Evolutionary conservation across 306 rosid genomes (phyloP).

Genomic region (Corylus heterophylla): DNA sequence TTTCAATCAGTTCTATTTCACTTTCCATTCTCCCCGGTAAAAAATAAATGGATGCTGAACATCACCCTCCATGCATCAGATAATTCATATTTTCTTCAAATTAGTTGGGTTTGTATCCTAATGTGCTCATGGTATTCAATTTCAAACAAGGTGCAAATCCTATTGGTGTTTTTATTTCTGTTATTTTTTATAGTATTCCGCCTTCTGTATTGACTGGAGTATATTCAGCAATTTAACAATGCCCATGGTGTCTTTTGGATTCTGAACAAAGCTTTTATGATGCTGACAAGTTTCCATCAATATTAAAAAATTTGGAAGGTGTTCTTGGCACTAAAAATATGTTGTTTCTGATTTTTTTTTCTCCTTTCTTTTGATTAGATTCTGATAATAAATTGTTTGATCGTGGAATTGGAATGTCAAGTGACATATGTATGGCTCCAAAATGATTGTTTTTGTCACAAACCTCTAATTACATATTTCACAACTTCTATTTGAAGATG

Average conservation of each 20-base stretch:
- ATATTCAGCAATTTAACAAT: neutral
- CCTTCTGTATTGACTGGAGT: too few relatives aligned
- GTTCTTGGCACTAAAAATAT: neutral
- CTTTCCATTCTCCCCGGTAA: too few relatives aligned
- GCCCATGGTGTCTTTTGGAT: neutral
- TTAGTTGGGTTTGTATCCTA: too few relatives aligned
- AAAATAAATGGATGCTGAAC: too few relatives aligned
- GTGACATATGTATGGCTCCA: neutral
- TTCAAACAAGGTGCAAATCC: too few relatives aligned
- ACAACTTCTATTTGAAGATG: neutral
- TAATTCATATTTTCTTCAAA: too few relatives aligned
- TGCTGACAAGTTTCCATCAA: neutral
- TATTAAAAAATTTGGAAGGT: neutral
- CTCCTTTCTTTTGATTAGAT: neutral
- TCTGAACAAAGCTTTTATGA: neutral
- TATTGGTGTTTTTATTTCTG: too few relatives aligned
- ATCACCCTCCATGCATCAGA: too few relatives aligned
- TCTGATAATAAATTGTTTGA: neutral
- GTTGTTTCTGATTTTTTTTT: neutral
- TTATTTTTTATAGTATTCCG: too few relatives aligned
- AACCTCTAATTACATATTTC: neutral
- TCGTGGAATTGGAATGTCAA: neutral
- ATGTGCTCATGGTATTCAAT: too few relatives aligned
- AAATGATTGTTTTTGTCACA: neutral
- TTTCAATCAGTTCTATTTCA: too few relatives aligned